Percentiles rank a stretch among this genome's conserved stretches.
These are phyloP conservation scores for Quercus robur DNA, from an alignment of 306 rosid species.

Conservation along the genomic window DNA sequence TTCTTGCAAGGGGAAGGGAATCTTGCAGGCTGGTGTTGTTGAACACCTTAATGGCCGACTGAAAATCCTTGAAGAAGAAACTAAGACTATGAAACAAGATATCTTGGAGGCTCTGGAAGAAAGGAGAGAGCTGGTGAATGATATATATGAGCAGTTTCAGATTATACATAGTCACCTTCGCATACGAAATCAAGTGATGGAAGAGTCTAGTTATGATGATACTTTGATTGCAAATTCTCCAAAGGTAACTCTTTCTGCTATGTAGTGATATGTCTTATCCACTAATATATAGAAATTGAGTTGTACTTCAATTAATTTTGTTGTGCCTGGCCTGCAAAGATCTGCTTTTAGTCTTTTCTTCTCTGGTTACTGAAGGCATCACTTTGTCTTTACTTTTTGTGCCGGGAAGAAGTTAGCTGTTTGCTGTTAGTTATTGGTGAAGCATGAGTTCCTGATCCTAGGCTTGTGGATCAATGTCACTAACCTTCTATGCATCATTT, in stretches of 20 bases:
- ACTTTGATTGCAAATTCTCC: neutral
- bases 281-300: too few relatives aligned
- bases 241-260: neutral
- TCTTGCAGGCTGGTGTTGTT: slow-evolving; percentile 16
- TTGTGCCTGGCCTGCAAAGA: too few relatives aligned
- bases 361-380: too few relatives aligned
- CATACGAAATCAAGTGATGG: slow-evolving; percentile 1
- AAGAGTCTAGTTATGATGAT: neutral
- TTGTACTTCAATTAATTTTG: too few relatives aligned
- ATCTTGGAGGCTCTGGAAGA: slow-evolving; percentile 28
- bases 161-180: slow-evolving; percentile 9
- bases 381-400: neutral
- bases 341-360: too few relatives aligned
- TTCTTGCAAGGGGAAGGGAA: slow-evolving; percentile 17
- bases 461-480: too few relatives aligned
- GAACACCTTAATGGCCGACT: slow-evolving; percentile 31
- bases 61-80: slow-evolving; percentile 49
- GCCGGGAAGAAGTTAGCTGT: neutral
- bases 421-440: neutral
- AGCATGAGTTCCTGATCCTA: neutral
- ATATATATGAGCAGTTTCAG: slow-evolving; percentile 34
- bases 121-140: slow-evolving; percentile 30
- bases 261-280: too few relatives aligned
- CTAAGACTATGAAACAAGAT: slow-evolving; percentile 32
- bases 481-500: too few relatives aligned